Evolutionary conservation across 768 basidiomycete species (phyloP).

Genomic region (Scleroderma bovista): DNA sequence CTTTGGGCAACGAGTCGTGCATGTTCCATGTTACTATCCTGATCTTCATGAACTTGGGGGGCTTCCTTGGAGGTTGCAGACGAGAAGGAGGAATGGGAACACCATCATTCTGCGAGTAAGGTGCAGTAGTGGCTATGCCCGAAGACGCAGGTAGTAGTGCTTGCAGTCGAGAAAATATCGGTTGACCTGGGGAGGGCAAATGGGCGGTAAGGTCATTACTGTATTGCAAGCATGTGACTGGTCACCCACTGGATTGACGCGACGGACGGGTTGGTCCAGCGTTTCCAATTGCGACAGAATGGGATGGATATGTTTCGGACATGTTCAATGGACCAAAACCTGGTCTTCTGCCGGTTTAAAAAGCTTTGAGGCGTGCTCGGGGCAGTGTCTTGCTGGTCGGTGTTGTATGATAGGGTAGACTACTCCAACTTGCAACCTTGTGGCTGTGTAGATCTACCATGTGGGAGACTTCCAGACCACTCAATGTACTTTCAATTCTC

Average conservation of each 20-base stretch:
- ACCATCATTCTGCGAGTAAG: slow-evolving; percentile 15
- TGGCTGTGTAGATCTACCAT: too few species aligned
- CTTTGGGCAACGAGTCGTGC: slow-evolving; percentile 79
- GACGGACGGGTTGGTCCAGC: slow-evolving; percentile 4
- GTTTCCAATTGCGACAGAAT: slow-evolving; percentile 10
- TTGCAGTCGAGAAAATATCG: slow-evolving; percentile 47
- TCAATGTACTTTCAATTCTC: too few species aligned
- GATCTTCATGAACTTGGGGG: slow-evolving; percentile 53
- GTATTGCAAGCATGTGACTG: neutral
- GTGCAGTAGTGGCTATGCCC: slow-evolving; percentile 14
- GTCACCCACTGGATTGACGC: slow-evolving; percentile 4
- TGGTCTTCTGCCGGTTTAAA: neutral
- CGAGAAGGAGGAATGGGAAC: slow-evolving; percentile 17
- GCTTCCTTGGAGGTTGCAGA: slow-evolving; percentile 18
- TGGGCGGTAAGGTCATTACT: neutral
- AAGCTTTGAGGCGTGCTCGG: neutral
- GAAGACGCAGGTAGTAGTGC: slow-evolving; percentile 42
- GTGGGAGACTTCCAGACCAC: too few species aligned
- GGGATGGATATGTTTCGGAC: neutral
- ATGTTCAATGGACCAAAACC: neutral
- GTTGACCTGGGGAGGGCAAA: slow-evolving; percentile 24
- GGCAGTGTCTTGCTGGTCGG: neutral
- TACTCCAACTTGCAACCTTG: too few species aligned
- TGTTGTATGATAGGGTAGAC: neutral
- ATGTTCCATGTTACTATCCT: slow-evolving; percentile 80